These are phyloP conservation scores for Plasmodium knowlesi DNA, from an alignment of 169 alveolate genomes.

Conservation along the genomic window DNA sequence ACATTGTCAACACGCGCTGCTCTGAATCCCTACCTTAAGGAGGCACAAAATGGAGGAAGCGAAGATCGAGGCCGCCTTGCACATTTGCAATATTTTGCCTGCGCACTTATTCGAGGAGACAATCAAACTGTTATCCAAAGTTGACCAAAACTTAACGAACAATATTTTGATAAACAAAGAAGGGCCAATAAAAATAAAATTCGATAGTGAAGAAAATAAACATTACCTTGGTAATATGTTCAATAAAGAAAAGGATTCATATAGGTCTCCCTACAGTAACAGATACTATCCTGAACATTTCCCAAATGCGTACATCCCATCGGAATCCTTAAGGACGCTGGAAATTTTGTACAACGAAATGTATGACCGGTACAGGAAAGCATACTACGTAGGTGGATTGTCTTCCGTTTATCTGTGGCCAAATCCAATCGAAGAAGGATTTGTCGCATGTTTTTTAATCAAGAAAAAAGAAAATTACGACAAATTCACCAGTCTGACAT, in stretches of 20 bases:
- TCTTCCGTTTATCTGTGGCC: slow-evolving; percentile 70
- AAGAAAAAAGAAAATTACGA: slow-evolving; percentile 39
- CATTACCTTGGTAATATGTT: slow-evolving; percentile 63
- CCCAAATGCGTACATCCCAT: slow-evolving; percentile 44
- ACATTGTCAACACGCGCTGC: background rate
- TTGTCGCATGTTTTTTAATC: slow-evolving; percentile 62
- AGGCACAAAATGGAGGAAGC: slow-evolving; percentile 9
- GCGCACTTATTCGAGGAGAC: slow-evolving; percentile 60
- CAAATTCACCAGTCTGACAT: background rate
- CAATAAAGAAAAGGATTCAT: slow-evolving; percentile 62
- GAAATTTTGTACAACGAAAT: slow-evolving; percentile 52
- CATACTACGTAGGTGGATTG: slow-evolving; percentile 53
- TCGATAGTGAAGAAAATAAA: slow-evolving; percentile 50
- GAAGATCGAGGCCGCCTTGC: slow-evolving; percentile 43
- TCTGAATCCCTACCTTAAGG: background rate
- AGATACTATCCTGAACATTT: slow-evolving; percentile 36
- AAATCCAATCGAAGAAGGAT: slow-evolving; percentile 65
- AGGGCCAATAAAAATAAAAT: slow-evolving; percentile 55
- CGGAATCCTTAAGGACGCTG: slow-evolving; percentile 44
- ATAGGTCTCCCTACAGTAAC: slow-evolving; percentile 63
- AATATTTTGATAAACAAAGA: slow-evolving; percentile 60
- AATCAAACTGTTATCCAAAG: slow-evolving; percentile 24
- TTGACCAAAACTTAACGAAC: slow-evolving; percentile 57
- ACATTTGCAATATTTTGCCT: slow-evolving; percentile 39
- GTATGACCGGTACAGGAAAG: slow-evolving; percentile 44